Evolutionary conservation across 441 rosid species (phyloP).

Genomic region (Gossypium lobatum): DNA sequence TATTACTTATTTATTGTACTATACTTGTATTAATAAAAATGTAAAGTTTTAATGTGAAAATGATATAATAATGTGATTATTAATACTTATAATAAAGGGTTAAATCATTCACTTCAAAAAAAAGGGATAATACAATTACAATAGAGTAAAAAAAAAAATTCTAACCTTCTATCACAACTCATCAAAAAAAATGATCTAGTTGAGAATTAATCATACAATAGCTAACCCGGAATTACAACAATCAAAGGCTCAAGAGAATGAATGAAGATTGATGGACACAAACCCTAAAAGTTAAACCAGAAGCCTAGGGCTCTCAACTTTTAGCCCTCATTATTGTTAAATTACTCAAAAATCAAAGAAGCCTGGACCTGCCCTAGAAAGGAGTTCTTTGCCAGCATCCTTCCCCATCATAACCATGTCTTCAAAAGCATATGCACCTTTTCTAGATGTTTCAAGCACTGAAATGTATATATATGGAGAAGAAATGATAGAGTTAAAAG

Average conservation of each 20-base stretch:
- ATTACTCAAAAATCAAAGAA: slow-evolving; percentile 49
- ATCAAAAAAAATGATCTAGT: slow-evolving; percentile 11
- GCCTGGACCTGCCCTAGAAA: slow-evolving; percentile 68
- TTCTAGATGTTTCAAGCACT: slow-evolving; percentile 91
- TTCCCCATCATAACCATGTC: slow-evolving; percentile 84
- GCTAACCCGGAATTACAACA: slow-evolving; percentile 15
- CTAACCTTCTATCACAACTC: not conserved
- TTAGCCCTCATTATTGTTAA: not conserved
- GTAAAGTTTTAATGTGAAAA: too few relatives aligned
- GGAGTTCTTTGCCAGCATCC: slow-evolving; percentile 91
- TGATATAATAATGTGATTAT: too few relatives aligned
- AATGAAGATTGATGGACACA: slow-evolving; percentile 3
- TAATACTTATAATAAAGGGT: too few relatives aligned
- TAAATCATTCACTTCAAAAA: too few relatives aligned
- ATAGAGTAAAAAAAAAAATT: not conserved
- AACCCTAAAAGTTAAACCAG: slow-evolving; percentile 5
- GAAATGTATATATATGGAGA: slow-evolving; percentile 23
- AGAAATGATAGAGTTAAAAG: slow-evolving; percentile 3
- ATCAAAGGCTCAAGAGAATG: slow-evolving; percentile 4
- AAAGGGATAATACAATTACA: not conserved
- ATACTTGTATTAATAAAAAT: too few relatives aligned
- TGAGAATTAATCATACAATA: slow-evolving; percentile 16
- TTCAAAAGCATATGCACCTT: slow-evolving; percentile 57
- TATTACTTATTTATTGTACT: too few relatives aligned
- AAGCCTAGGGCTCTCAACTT: slow-evolving; percentile 11